phyloP scores from a whole-genome alignment of 1,284 basidiomycete species.

The Neonothopanus nambi region DNA sequence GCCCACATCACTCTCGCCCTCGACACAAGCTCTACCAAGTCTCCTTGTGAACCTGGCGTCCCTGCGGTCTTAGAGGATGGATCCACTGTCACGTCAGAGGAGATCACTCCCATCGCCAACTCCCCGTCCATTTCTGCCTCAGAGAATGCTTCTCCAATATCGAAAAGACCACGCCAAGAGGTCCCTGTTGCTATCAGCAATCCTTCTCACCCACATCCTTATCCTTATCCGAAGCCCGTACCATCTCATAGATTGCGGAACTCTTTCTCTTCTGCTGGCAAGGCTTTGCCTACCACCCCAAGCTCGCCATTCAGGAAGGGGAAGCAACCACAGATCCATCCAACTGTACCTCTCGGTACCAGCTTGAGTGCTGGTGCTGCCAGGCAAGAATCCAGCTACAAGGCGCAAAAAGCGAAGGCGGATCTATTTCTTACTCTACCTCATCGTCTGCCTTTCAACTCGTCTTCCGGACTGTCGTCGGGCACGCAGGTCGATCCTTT shows the following conservation, averaged over 20 bases:
- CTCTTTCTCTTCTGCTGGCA: slow-evolving; percentile 52
- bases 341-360: slow-evolving; percentile 5
- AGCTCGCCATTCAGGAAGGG: slow-evolving; percentile 21
- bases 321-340: slow-evolving; percentile 24
- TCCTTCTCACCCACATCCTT: slow-evolving; percentile 5
- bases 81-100: no score
- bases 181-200: not conserved
- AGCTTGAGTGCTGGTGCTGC: slow-evolving; percentile 12
- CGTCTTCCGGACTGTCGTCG: slow-evolving; percentile 4
- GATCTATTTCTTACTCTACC: slow-evolving; percentile 17
- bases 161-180: not conserved
- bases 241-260: slow-evolving; percentile 52
- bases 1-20: no score
- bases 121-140: not conserved
- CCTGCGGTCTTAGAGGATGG: no score
- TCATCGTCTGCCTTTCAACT: slow-evolving; percentile 9
- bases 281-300: slow-evolving; percentile 29
- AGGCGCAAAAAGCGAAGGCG: slow-evolving; percentile 14
- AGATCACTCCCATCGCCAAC: slow-evolving; percentile 18
- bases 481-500: slow-evolving; percentile 4
- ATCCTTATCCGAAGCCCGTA: slow-evolving; percentile 12
- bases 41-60: no score
- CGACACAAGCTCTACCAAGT: no score
- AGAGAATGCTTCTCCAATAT: not conserved
- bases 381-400: not conserved